phyloP scores from a whole-genome alignment of 1,284 basidiomycete genomes.

The Puccinia hordei region DNA sequence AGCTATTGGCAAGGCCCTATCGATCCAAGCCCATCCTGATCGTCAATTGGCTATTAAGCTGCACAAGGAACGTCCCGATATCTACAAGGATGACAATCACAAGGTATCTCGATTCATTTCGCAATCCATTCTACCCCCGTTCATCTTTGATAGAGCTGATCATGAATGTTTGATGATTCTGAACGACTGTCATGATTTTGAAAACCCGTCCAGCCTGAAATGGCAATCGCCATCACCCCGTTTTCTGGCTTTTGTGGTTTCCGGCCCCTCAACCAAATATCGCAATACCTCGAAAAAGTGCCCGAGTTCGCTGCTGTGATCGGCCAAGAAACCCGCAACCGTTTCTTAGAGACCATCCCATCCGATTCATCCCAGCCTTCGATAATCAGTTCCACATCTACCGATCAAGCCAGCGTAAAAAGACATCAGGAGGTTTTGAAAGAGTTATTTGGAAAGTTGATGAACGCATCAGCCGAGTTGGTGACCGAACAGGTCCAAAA shows the following conservation, averaged over 20 bases:
- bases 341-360: slow-evolving; percentile 60
- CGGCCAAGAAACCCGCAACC: slow-evolving; percentile 66
- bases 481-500: slow-evolving; percentile 66
- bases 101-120: slow-evolving; percentile 63
- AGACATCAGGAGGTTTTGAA: slow-evolving; percentile 68
- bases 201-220: slow-evolving; percentile 70
- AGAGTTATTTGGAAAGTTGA: slow-evolving; percentile 76
- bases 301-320: slow-evolving; percentile 78
- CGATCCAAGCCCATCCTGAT: slow-evolving; percentile 96
- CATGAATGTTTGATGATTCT: neutral
- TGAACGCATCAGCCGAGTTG: slow-evolving; percentile 68
- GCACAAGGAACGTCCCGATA: slow-evolving; percentile 72
- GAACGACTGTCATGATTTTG: neutral
- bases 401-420: slow-evolving; percentile 58
- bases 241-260: slow-evolving; percentile 93
- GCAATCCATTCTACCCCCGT: neutral
- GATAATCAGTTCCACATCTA: slow-evolving; percentile 57
- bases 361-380: slow-evolving; percentile 58
- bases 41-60: slow-evolving; percentile 80
- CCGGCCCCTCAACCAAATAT: slow-evolving; percentile 73
- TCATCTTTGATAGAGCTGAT: neutral
- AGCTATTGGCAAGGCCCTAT: slow-evolving; percentile 88
- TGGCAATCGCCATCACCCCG: slow-evolving; percentile 90
- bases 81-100: slow-evolving; percentile 93
- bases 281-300: slow-evolving; percentile 68